These are phyloP conservation scores for Lyophyllum decastes DNA, from an alignment of 768 basidiomycete genomes.

Conservation along the genomic window DNA sequence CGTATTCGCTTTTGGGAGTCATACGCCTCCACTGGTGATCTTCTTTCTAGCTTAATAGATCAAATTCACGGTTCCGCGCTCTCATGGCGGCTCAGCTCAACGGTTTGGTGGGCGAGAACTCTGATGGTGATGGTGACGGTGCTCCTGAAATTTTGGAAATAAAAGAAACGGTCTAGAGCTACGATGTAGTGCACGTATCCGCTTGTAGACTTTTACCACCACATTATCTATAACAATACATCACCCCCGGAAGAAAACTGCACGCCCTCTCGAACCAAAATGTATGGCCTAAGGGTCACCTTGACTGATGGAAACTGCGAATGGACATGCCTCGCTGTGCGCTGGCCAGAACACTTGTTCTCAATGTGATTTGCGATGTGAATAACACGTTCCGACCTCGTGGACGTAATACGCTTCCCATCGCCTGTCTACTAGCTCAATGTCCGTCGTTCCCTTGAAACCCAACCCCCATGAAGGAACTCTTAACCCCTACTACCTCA, in stretches of 20 bases:
- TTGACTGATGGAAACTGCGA: neutral
- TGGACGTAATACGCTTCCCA: slow-evolving; percentile 2
- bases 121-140: neutral
- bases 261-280: neutral
- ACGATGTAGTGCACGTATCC: neutral
- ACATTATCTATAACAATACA: slow-evolving; percentile 1
- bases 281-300: neutral
- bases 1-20: neutral
- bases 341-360: neutral
- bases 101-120: slow-evolving; percentile 39
- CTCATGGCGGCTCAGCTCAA: slow-evolving; percentile 90
- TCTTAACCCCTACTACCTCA: slow-evolving; percentile 19
- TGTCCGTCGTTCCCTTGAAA: slow-evolving; percentile 3
- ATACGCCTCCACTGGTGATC: neutral
- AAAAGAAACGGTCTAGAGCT: neutral
- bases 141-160: neutral
- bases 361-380: slow-evolving; percentile 11
- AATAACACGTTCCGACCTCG: slow-evolving; percentile 17
- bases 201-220: neutral
- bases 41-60: slow-evolving; percentile 52
- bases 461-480: slow-evolving; percentile 14
- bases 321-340: neutral
- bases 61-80: slow-evolving; percentile 77
- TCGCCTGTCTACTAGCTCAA: neutral
- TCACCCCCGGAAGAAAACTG: neutral